phyloP scores from a whole-genome alignment of 768 basidiomycete species.

The Cystofilobasidium capitatum region DNA sequence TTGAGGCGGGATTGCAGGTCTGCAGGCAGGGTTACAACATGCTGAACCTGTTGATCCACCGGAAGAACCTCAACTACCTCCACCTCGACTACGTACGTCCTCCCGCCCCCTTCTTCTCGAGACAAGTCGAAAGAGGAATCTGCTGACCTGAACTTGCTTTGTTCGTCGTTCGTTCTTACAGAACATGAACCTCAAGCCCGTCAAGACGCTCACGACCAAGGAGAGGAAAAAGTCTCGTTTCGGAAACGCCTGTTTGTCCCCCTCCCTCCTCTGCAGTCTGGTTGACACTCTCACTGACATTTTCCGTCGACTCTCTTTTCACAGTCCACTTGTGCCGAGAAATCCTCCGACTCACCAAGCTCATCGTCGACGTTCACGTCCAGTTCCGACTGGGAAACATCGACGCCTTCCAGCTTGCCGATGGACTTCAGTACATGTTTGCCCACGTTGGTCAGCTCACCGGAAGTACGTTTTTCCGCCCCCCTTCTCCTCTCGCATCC shows the following conservation, averaged over 20 bases:
- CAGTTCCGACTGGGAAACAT: conserved; percentile 97
- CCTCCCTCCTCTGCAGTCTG: conserved; percentile 50
- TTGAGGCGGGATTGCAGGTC: conserved; percentile 95
- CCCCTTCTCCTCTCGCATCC: background rate
- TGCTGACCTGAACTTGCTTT: background rate
- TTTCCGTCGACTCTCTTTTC: background rate
- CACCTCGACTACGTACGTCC: conserved; percentile 67
- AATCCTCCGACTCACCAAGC: conserved; percentile 92
- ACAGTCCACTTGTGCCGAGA: conserved; percentile 67
- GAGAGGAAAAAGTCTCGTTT: conserved; percentile 99
- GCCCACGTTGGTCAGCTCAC: conserved; percentile 94
- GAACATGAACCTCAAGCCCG: conserved; percentile 30
- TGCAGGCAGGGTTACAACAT: conserved; percentile 99
- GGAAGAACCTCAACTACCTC: conserved; percentile 77
- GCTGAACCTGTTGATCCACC: conserved; percentile 96
- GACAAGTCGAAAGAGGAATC: background rate
- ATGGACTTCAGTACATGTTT: conserved; percentile 96
- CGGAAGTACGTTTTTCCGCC: conserved; percentile 46
- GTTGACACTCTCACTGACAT: background rate
- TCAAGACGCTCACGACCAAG: conserved; percentile 90
- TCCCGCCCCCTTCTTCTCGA: background rate
- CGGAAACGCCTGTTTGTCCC: conserved; percentile 61
- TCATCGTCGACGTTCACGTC: conserved; percentile 96
- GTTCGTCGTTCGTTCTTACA: conserved; percentile 51
- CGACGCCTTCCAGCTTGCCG: conserved; percentile 97